phyloP scores from a whole-genome alignment of 768 basidiomycete species.

The Royoungia palumana region DNA sequence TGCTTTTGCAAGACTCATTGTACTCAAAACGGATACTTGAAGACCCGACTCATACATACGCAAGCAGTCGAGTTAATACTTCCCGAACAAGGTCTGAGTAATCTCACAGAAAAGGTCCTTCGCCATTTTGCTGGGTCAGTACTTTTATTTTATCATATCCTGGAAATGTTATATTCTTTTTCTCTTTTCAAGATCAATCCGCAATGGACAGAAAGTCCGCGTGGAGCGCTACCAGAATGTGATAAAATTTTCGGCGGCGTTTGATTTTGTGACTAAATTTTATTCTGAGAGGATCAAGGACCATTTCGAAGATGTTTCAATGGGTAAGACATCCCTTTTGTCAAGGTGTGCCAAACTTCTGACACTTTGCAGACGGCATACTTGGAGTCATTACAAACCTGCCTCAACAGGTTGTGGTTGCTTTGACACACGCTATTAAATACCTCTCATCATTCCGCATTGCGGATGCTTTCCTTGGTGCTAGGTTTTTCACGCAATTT shows the following conservation, averaged over 20 bases:
- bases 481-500: slow-evolving; percentile 77
- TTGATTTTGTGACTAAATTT: slow-evolving; percentile 60
- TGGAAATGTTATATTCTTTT: slow-evolving; percentile 4
- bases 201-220: slow-evolving; percentile 46
- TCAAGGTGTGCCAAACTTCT: not conserved
- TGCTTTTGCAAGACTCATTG: not conserved
- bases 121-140: slow-evolving; percentile 63
- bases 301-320: slow-evolving; percentile 37
- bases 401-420: slow-evolving; percentile 65
- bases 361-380: slow-evolving; percentile 45
- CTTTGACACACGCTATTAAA: slow-evolving; percentile 67
- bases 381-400: slow-evolving; percentile 63
- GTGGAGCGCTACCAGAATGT: slow-evolving; percentile 56
- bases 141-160: slow-evolving; percentile 1
- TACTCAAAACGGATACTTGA: slow-evolving; percentile 4
- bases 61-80: slow-evolving; percentile 81
- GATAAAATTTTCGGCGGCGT: slow-evolving; percentile 67
- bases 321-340: slow-evolving; percentile 7
- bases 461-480: slow-evolving; percentile 73
- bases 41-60: slow-evolving; percentile 87
- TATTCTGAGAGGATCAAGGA: slow-evolving; percentile 53
- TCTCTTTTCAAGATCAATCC: slow-evolving; percentile 33
- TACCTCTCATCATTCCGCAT: slow-evolving; percentile 74
- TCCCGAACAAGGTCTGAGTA: slow-evolving; percentile 55
- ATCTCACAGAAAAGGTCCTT: slow-evolving; percentile 73